Percentiles rank a stretch among this genome's conserved stretches.
phyloP scores from a whole-genome alignment of 371 early-diverging fungal species.

The Coemansia sp. region DNA sequence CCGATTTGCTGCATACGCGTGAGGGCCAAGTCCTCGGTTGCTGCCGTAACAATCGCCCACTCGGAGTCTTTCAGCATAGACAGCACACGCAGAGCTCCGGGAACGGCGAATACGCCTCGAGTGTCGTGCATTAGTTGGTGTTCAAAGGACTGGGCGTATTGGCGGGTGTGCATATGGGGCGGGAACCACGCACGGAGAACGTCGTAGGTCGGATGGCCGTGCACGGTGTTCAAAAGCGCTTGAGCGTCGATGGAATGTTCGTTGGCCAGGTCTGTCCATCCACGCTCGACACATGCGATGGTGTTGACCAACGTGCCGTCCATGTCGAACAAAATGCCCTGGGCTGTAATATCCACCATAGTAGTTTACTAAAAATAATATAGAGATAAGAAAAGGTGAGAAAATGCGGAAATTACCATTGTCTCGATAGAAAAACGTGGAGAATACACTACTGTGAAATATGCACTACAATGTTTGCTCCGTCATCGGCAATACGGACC shows the following conservation, averaged over 20 bases:
- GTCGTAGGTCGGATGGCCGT: slow-evolving; percentile 54
- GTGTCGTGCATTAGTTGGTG: slow-evolving; percentile 31
- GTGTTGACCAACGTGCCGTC: slow-evolving; percentile 46
- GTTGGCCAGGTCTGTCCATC: slow-evolving; percentile 35
- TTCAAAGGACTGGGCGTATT: slow-evolving; percentile 40
- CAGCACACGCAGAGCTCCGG: slow-evolving; percentile 47
- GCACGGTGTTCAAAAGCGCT: slow-evolving; percentile 46
- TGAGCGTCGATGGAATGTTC: slow-evolving; percentile 44
- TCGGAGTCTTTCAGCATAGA: slow-evolving; percentile 17
- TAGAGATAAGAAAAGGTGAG: not conserved
- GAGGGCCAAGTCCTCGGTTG: slow-evolving; percentile 51
- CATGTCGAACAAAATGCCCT: slow-evolving; percentile 37
- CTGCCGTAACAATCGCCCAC: slow-evolving; percentile 58
- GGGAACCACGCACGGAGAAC: slow-evolving; percentile 55
- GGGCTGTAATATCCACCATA: slow-evolving; percentile 13
- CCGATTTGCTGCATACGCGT: slow-evolving; percentile 50
- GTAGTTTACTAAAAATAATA: not conserved
- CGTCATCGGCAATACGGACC: not conserved
- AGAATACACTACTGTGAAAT: not conserved
- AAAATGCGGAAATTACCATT: no score
- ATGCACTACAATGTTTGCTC: no score
- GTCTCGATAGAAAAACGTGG: not conserved
- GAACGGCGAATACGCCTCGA: slow-evolving; percentile 53
- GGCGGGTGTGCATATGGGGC: slow-evolving; percentile 32
- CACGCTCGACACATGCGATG: slow-evolving; percentile 26